Conservation (phyloP, 805 yeast species). For the Wickerhamomyces chaumierensis region DNA sequence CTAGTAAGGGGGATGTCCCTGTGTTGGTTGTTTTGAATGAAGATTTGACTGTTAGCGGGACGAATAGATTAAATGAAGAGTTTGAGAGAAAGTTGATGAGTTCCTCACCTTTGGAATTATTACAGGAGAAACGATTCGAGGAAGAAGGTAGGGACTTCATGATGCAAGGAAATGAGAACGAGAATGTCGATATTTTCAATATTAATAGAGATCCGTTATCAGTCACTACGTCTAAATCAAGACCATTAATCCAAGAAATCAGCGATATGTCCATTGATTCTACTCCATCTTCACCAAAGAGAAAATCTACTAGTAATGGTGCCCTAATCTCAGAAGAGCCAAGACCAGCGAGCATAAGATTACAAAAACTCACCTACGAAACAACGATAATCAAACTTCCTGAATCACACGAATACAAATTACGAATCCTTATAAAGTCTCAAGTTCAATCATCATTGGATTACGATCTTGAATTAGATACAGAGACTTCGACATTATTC, state of each 20-base stretch:
- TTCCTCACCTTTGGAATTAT: slow-evolving; percentile 30
- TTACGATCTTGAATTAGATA: slow-evolving; percentile 22
- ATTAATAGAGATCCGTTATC: slow-evolving; percentile 1
- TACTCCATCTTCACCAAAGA: slow-evolving; percentile 3
- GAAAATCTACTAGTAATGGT: too few relatives aligned
- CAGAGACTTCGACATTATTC: slow-evolving; percentile 19
- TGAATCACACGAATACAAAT: slow-evolving; percentile 19
- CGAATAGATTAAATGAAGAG: slow-evolving; percentile 26
- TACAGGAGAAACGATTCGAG: slow-evolving; percentile 27
- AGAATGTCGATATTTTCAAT: slow-evolving; percentile 13
- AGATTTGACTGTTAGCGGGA: slow-evolving; percentile 24
- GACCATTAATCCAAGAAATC: slow-evolving; percentile 47
- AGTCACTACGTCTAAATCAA: slow-evolving; percentile 8
- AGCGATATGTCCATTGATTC: slow-evolving; percentile 20
- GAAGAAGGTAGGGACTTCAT: slow-evolving; percentile 14
- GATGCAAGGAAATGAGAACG: slow-evolving; percentile 9
- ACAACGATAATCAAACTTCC: slow-evolving; percentile 18
- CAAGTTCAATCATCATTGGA: slow-evolving; percentile 22
- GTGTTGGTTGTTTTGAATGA: slow-evolving; percentile 30
- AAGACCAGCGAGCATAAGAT: too few relatives aligned
- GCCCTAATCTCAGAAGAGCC: too few relatives aligned
- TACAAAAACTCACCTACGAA: slow-evolving; percentile 14
- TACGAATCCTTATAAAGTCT: slow-evolving; percentile 26
- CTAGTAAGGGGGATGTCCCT: slow-evolving; percentile 51
- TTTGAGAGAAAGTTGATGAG: slow-evolving; percentile 21